Conservation (phyloP, 306 rosid species). For the Corylus avellana region DNA sequence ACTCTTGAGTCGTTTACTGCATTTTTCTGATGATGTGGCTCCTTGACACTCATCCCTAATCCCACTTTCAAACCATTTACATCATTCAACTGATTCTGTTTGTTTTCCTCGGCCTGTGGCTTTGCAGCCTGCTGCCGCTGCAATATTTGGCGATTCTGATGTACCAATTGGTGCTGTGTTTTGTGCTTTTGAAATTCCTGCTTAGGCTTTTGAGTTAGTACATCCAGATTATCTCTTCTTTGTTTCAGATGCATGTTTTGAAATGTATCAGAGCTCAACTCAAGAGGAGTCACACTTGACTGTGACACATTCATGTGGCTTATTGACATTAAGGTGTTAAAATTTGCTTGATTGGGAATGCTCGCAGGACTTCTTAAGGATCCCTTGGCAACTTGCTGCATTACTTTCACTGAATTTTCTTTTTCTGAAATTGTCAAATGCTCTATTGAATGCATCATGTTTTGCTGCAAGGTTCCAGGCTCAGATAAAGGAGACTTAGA, state of each 20-base stretch:
- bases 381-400: constrained; percentile 2
- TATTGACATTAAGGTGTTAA: background rate
- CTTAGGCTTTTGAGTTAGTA: background rate
- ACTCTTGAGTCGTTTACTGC: background rate
- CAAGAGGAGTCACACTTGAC: background rate
- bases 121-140: background rate
- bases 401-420: background rate
- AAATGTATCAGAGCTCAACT: background rate
- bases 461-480: constrained; percentile 13
- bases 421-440: background rate
- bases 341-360: background rate
- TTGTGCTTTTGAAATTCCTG: background rate
- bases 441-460: constrained; percentile 17
- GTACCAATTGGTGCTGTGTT: background rate
- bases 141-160: background rate
- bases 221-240: constrained; percentile 12
- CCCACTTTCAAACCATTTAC: background rate
- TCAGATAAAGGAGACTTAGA: background rate
- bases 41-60: background rate
- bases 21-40: background rate
- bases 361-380: background rate
- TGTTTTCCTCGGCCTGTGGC: background rate
- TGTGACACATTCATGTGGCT: background rate
- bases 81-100: background rate
- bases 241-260: background rate